Percentiles rank a stretch among this genome's conserved stretches.
Evolutionary conservation across 495 filamentous ascomycete genomes (phyloP).

Genomic region (Niebla homalea): DNA sequence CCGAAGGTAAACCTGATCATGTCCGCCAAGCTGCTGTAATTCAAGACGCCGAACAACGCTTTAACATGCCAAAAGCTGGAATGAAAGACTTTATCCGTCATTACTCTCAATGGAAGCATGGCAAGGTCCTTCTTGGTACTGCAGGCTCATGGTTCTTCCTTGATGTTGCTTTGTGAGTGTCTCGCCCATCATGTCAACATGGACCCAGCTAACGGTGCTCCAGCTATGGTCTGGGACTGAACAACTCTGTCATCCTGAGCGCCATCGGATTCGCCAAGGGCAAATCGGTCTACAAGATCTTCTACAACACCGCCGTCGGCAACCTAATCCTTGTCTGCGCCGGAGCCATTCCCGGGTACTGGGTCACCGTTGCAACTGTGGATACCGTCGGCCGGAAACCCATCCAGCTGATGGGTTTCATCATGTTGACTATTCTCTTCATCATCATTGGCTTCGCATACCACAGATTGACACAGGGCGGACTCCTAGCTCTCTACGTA

Average conservation of each 20-base stretch:
- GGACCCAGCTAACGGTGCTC: slow-evolving; percentile 4
- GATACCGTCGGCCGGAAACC: slow-evolving; percentile 66
- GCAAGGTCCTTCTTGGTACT: slow-evolving; percentile 58
- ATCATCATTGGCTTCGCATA: slow-evolving; percentile 62
- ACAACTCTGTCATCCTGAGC: slow-evolving; percentile 54
- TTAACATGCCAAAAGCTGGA: slow-evolving; percentile 49
- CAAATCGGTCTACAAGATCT: slow-evolving; percentile 44
- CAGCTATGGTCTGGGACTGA: slow-evolving; percentile 61
- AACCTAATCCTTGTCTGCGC: slow-evolving; percentile 64
- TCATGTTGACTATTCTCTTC: slow-evolving; percentile 63
- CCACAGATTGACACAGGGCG: slow-evolving; percentile 34
- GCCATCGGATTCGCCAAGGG: slow-evolving; percentile 54
- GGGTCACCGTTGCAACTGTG: slow-evolving; percentile 54
- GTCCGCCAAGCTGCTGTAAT: slow-evolving; percentile 38
- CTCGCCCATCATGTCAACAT: neutral
- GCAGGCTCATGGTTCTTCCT: slow-evolving; percentile 72
- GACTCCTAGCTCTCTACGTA: slow-evolving; percentile 52
- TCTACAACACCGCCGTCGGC: slow-evolving; percentile 58
- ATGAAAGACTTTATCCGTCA: slow-evolving; percentile 50
- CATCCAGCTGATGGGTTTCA: slow-evolving; percentile 67
- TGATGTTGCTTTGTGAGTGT: slow-evolving; percentile 33
- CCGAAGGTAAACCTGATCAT: slow-evolving; percentile 50
- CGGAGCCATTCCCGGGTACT: slow-evolving; percentile 68
- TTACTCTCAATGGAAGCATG: slow-evolving; percentile 54
- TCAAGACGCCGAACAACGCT: slow-evolving; percentile 27